Percentiles rank a stretch among this genome's conserved stretches.
phyloP scores from a whole-genome alignment of 2,329 filamentous ascomycete species.

The Pyrenochaeta sp. region DNA sequence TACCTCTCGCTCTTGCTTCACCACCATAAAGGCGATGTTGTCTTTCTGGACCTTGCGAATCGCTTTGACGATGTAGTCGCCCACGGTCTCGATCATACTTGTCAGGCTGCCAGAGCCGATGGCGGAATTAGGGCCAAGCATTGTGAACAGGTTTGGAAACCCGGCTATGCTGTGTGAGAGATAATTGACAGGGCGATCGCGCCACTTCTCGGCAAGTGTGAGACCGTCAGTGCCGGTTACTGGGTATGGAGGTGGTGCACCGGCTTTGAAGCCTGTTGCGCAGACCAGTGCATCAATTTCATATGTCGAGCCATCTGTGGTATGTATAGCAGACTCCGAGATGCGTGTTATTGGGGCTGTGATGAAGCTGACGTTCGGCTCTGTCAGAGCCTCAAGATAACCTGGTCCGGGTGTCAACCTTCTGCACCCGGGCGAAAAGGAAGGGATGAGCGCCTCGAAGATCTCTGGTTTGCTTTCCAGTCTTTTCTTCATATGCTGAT shows the following conservation, averaged over 20 bases:
- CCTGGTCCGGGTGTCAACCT: slow-evolving; percentile 61
- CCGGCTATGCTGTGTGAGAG: slow-evolving; percentile 37
- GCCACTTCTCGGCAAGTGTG: slow-evolving; percentile 47
- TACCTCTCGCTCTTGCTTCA: slow-evolving; percentile 33
- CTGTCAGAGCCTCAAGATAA: slow-evolving; percentile 59
- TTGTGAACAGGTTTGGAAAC: slow-evolving; percentile 54
- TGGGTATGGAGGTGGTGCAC: slow-evolving; percentile 51
- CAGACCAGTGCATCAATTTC: slow-evolving; percentile 56
- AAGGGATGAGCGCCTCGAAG: slow-evolving; percentile 52
- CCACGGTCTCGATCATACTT: slow-evolving; percentile 52
- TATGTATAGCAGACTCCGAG: slow-evolving; percentile 49
- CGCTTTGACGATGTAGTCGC: slow-evolving; percentile 51
- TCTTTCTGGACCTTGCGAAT: slow-evolving; percentile 56
- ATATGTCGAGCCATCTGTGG: slow-evolving; percentile 50
- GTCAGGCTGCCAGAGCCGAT: slow-evolving; percentile 53
- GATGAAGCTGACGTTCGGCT: slow-evolving; percentile 52
- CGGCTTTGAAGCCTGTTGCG: slow-evolving; percentile 56
- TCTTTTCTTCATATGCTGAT: slow-evolving; percentile 52
- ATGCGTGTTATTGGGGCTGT: slow-evolving; percentile 49
- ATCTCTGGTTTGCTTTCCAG: slow-evolving; percentile 51
- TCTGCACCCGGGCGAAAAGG: slow-evolving; percentile 57
- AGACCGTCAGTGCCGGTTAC: slow-evolving; percentile 41
- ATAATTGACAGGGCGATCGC: slow-evolving; percentile 41
- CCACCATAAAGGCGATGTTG: slow-evolving; percentile 50
- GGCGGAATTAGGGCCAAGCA: slow-evolving; percentile 54